Percentiles rank a stretch among this genome's conserved stretches.
These are phyloP conservation scores for Eimeria sp. DNA, from an alignment of 169 alveolate genomes.

Conservation along the genomic window DNA sequence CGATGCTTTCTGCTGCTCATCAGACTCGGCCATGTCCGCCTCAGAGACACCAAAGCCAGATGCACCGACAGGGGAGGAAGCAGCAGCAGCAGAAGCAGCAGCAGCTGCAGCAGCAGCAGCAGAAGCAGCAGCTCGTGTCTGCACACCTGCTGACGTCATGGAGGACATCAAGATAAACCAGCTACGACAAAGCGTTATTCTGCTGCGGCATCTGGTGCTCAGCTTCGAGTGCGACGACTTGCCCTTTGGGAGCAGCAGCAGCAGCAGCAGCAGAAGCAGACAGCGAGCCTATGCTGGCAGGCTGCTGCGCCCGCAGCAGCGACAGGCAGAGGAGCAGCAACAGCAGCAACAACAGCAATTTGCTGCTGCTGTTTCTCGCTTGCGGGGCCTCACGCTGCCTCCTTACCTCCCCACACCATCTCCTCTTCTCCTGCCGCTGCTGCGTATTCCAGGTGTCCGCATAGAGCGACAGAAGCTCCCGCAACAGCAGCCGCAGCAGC, in stretches of 20 bases:
- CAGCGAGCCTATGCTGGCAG: constrained; percentile 14
- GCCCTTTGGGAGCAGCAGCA: constrained; percentile 33
- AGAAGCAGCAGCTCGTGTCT: constrained; percentile 45
- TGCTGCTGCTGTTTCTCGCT: constrained; percentile 57
- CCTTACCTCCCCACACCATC: neutral
- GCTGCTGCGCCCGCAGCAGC: neutral
- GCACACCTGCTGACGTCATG: constrained; percentile 24
- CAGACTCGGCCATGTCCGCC: constrained; percentile 12
- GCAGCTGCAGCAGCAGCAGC: constrained; percentile 64
- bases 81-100: constrained; percentile 58
- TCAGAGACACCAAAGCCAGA: constrained; percentile 18
- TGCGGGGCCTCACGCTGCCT: constrained; percentile 53
- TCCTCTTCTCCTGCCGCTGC: constrained; percentile 41
- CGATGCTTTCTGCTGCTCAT: constrained; percentile 15
- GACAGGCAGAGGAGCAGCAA: constrained; percentile 20
- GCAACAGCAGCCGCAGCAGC: constrained; percentile 34
- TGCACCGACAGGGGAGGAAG: neutral
- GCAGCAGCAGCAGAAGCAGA: neutral
- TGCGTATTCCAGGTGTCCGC: constrained; percentile 60
- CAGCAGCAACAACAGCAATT: constrained; percentile 50
- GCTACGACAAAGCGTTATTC: constrained; percentile 27
- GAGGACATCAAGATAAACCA: constrained; percentile 42
- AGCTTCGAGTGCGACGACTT: constrained; percentile 47
- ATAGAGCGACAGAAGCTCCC: constrained; percentile 59
- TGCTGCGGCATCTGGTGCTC: constrained; percentile 63